Percentiles rank a stretch among this genome's conserved stretches.
These are phyloP conservation scores for Orychophragmus violaceus DNA, from an alignment of 345 rosid genomes.

Conservation along the genomic window DNA sequence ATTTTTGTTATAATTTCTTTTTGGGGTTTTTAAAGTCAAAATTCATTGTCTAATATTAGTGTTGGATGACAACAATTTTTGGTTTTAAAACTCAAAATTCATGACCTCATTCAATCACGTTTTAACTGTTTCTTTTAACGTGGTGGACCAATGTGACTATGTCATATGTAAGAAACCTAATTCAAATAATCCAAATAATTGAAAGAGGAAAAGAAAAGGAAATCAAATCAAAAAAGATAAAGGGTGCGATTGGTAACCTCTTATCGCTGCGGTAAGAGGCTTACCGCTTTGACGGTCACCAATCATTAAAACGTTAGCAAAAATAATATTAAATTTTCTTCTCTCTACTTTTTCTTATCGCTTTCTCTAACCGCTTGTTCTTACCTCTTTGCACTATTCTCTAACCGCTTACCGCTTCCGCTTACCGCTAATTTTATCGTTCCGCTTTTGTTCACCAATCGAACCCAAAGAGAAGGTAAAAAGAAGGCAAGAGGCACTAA, in stretches of 20 bases:
- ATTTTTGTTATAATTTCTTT: no score
- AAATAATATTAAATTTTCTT: no score
- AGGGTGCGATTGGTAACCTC: no score
- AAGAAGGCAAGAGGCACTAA: conserved; percentile 23
- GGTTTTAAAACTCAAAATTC: neutral
- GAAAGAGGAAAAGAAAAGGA: neutral
- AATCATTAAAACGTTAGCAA: no score
- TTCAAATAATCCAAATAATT: conserved; percentile 19
- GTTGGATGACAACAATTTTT: neutral
- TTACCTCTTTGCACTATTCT: no score
- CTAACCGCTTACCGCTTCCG: no score
- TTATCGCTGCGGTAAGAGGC: no score
- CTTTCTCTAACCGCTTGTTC: no score
- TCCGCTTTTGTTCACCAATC: no score
- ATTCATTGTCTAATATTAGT: neutral
- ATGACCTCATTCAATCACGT: neutral
- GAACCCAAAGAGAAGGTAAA: conserved; percentile 15
- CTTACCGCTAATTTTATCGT: no score
- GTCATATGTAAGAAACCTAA: neutral
- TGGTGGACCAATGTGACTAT: neutral
- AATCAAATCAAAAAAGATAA: conserved; percentile 17
- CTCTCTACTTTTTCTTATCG: no score
- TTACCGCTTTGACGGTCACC: no score
- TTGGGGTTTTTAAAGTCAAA: neutral
- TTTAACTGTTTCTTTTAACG: neutral